These are phyloP conservation scores for Neoboletus brunneissimus DNA, from an alignment of 768 basidiomycete species.

Conservation along the genomic window DNA sequence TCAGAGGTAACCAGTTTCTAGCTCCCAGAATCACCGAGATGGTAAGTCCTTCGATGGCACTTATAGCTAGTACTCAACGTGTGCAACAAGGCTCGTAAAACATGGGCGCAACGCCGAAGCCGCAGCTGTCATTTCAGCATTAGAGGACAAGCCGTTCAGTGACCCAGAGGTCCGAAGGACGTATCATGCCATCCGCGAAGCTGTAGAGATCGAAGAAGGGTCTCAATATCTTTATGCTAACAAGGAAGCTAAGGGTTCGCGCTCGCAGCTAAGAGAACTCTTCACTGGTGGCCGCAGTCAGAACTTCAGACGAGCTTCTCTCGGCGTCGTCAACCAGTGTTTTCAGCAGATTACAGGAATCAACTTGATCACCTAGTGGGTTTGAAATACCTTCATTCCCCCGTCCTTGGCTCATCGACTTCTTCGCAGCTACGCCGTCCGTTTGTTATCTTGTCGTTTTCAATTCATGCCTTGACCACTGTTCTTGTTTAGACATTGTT, in stretches of 20 bases:
- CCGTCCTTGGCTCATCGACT: conserved; percentile 17
- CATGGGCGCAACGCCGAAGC: conserved; percentile 54
- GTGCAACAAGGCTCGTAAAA: conserved; percentile 47
- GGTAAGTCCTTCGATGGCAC: conserved; percentile 30
- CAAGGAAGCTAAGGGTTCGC: background rate
- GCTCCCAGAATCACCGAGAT: conserved; percentile 61
- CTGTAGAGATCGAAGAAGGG: conserved; percentile 43
- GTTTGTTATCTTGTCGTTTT: conserved; percentile 5
- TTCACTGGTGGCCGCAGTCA: conserved; percentile 55
- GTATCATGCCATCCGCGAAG: conserved; percentile 53
- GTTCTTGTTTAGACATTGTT: conserved; percentile 40
- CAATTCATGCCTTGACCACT: background rate
- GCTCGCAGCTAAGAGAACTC: conserved; percentile 45
- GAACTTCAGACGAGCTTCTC: conserved; percentile 55
- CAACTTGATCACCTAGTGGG: conserved; percentile 63
- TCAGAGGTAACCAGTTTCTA: conserved; percentile 18
- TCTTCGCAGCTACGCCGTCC: conserved; percentile 30
- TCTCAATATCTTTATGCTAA: background rate
- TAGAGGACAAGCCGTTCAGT: conserved; percentile 50
- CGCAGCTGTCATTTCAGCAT: conserved; percentile 57
- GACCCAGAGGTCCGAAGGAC: conserved; percentile 48
- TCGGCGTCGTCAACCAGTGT: conserved; percentile 58
- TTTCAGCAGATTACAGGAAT: conserved; percentile 72
- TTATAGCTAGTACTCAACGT: background rate
- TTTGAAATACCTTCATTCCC: conserved; percentile 17